A percentile compares a stretch with the other conserved stretches of the same genome.
Conservation (phyloP, 2,329 filamentous ascomycete genomes). For the Sphaerulina populicola region DNA sequence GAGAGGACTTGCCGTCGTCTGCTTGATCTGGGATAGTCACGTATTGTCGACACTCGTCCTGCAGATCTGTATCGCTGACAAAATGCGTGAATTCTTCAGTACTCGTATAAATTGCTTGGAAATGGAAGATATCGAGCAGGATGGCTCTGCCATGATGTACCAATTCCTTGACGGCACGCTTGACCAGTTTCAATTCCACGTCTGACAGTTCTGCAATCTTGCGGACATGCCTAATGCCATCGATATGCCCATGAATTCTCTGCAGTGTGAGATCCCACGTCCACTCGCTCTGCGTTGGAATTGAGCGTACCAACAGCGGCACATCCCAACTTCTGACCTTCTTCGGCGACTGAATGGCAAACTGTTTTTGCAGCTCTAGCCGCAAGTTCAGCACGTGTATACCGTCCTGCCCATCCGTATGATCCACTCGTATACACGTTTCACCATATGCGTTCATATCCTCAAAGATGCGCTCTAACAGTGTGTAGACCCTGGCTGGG, state of each 20-base stretch:
- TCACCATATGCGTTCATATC: constrained; percentile 96
- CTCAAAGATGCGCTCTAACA: constrained; percentile 80
- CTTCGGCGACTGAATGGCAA: constrained; percentile 66
- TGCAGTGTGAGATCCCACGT: constrained; percentile 70
- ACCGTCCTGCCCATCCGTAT: constrained; percentile 14
- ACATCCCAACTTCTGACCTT: constrained; percentile 83
- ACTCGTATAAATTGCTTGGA: constrained; percentile 80
- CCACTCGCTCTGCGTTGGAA: constrained; percentile 47
- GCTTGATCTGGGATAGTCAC: constrained; percentile 47
- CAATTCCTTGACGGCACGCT: constrained; percentile 77
- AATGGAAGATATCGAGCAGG: constrained; percentile 91
- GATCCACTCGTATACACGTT: constrained; percentile 44
- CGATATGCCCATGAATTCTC: constrained; percentile 74
- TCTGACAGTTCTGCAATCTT: constrained; percentile 79
- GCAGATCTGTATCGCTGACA: constrained; percentile 63
- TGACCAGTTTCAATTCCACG: constrained; percentile 76
- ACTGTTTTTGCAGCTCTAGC: constrained; percentile 49
- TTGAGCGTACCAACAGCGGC: constrained; percentile 59
- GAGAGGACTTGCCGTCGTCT: constrained; percentile 9
- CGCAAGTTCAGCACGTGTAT: constrained; percentile 28
- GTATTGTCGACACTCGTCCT: constrained; percentile 82
- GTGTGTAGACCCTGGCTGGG: constrained; percentile 49
- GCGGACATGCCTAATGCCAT: constrained; percentile 82
- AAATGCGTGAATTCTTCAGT: constrained; percentile 73
- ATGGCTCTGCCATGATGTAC: constrained; percentile 88